Conservation (phyloP, 1,139 yeast species). For the Pichia sp. region DNA sequence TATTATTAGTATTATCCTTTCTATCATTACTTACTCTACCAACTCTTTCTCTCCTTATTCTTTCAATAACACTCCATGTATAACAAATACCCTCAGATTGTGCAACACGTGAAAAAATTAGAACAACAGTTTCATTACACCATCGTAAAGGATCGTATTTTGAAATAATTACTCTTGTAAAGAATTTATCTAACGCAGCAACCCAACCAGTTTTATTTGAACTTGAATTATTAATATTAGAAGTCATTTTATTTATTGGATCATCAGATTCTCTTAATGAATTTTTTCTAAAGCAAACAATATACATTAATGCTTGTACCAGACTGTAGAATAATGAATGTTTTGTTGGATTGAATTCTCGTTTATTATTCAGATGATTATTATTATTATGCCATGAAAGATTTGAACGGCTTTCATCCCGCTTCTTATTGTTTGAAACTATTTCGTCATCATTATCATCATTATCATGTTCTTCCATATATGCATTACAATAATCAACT, state of each 20-base stretch:
- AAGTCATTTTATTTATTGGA: not conserved
- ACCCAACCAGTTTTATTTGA: constrained; percentile 50
- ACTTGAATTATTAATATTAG: not conserved
- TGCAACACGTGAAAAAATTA: constrained; percentile 89
- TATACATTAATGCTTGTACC: constrained; percentile 83
- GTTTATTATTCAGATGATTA: not conserved
- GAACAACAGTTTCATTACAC: constrained; percentile 90
- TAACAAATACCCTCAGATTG: constrained; percentile 87
- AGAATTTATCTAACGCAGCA: constrained; percentile 73
- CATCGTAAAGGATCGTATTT: constrained; percentile 90
- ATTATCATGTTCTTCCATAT: constrained; percentile 78
- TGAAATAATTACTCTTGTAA: constrained; percentile 79
- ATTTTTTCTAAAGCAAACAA: constrained; percentile 81
- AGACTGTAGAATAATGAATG: constrained; percentile 72
- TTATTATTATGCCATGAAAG: constrained; percentile 1
- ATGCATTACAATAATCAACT: constrained; percentile 76
- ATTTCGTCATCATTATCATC: constrained; percentile 53
- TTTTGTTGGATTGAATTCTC: constrained; percentile 12
- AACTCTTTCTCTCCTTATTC: constrained; percentile 64
- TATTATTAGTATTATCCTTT: not conserved
- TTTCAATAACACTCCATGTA: constrained; percentile 89
- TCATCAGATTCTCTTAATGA: constrained; percentile 36
- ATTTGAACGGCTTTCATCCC: constrained; percentile 36
- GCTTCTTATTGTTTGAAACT: constrained; percentile 50
- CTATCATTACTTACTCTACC: constrained; percentile 18